phyloP scores from a whole-genome alignment of 1,284 basidiomycete genomes.

The Boletellus deceptivus region DNA sequence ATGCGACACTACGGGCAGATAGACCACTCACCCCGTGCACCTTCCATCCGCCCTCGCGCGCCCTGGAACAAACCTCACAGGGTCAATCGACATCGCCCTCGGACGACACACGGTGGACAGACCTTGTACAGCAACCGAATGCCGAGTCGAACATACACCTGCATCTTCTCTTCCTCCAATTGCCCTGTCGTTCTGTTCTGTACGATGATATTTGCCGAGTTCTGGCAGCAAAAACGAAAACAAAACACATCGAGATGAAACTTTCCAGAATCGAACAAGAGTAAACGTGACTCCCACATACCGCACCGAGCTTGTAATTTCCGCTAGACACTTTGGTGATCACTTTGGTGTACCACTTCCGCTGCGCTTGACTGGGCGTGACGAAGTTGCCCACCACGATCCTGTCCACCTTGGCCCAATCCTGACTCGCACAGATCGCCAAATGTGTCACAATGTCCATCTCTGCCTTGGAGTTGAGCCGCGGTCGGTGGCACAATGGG shows the following conservation, averaged over 20 bases:
- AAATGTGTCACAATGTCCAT: conserved; percentile 92
- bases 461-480: conserved; percentile 84
- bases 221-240: conserved; percentile 42
- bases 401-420: conserved; percentile 86
- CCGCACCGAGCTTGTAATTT: conserved; percentile 87
- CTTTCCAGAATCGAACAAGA: too few relatives aligned
- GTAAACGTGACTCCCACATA: conserved; percentile 34
- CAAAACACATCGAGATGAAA: neutral
- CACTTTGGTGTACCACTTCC: conserved; percentile 95
- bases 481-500: conserved; percentile 88
- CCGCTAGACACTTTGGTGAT: conserved; percentile 83
- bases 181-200: conserved; percentile 90
- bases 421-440: conserved; percentile 89
- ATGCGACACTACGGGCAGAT: neutral
- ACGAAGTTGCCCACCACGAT: conserved; percentile 96
- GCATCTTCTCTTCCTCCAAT: conserved; percentile 97
- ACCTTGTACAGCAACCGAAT: conserved; percentile 92
- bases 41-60: conserved; percentile 87
- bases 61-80: conserved; percentile 45
- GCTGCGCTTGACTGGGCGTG: conserved; percentile 91
- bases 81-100: conserved; percentile 1
- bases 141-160: conserved; percentile 90
- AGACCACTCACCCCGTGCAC: conserved; percentile 64
- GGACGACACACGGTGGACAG: conserved; percentile 6
- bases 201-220: conserved; percentile 95